Percentiles rank a stretch among this genome's conserved stretches.
phyloP scores from a whole-genome alignment of 2,329 filamentous ascomycete species.

The Pseudogymnoascus sp. region DNA sequence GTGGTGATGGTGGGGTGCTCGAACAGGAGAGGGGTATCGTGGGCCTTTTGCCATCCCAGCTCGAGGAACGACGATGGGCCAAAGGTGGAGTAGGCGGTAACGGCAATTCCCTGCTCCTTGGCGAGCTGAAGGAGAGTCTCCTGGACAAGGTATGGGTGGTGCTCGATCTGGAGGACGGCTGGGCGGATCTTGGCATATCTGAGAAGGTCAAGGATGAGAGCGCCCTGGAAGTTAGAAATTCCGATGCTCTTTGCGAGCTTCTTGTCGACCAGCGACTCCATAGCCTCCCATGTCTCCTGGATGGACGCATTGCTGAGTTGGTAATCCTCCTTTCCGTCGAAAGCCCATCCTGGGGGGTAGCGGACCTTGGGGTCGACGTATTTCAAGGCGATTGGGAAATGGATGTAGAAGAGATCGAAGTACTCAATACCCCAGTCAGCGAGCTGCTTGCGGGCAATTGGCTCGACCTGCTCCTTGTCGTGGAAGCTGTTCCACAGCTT shows the following conservation, averaged over 20 bases:
- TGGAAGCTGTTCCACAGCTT: conserved; percentile 95
- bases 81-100: conserved; percentile 81
- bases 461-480: conserved; percentile 67
- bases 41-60: conserved; percentile 62
- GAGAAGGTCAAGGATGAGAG: conserved; percentile 71
- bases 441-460: conserved; percentile 68
- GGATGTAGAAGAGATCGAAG: conserved; percentile 83
- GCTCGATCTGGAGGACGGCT: conserved; percentile 78
- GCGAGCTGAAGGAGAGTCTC: conserved; percentile 61
- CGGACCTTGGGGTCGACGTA: conserved; percentile 73
- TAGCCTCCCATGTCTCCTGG: conserved; percentile 74
- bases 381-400: conserved; percentile 82
- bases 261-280: conserved; percentile 66
- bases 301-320: conserved; percentile 61
- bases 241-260: conserved; percentile 68
- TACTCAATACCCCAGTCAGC: conserved; percentile 80
- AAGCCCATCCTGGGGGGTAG: conserved; percentile 74
- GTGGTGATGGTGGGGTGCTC: conserved; percentile 57
- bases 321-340: conserved; percentile 54
- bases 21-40: conserved; percentile 60
- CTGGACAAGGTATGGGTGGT: conserved; percentile 84
- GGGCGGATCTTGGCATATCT: conserved; percentile 68
- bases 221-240: conserved; percentile 74
- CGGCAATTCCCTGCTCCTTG: conserved; percentile 59
- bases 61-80: conserved; percentile 73